These are phyloP conservation scores for Xylaria polymorpha DNA, from an alignment of 2,329 filamentous ascomycete genomes.

Conservation along the genomic window DNA sequence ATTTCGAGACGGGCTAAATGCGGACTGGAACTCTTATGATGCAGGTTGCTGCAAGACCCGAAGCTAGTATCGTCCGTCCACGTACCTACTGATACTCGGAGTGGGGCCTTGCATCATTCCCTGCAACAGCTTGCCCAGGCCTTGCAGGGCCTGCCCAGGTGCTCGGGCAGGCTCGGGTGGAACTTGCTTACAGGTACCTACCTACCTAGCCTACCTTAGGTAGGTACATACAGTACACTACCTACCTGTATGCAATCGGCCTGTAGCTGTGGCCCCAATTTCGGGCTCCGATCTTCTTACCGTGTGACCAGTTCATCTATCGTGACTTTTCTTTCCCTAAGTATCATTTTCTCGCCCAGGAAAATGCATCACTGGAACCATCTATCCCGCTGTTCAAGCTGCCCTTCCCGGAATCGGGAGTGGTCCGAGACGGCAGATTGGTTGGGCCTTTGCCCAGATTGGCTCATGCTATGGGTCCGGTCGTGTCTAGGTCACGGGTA, in stretches of 20 bases:
- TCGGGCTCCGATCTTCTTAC: background rate
- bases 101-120: background rate
- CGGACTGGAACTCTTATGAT: too few species aligned
- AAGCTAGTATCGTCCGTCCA: too few species aligned
- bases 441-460: background rate
- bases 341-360: background rate
- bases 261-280: background rate
- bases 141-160: too few species aligned
- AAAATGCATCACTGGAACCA: background rate
- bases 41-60: too few species aligned
- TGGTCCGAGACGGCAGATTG: constrained; percentile 1
- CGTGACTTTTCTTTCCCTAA: constrained; percentile 6
- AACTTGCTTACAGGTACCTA: too few species aligned
- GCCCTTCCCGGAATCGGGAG: constrained; percentile 1
- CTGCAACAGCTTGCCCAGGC: too few species aligned
- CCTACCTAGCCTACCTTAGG: too few species aligned
- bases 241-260: background rate
- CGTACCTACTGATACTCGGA: too few species aligned
- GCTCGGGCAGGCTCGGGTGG: too few species aligned
- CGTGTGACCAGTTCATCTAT: background rate
- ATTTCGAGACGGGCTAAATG: constrained; percentile 2
- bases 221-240: too few species aligned
- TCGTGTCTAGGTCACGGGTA: background rate
- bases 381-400: background rate
- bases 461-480: background rate